Evolutionary conservation across 1,284 basidiomycete species (phyloP).

Genomic region (Coniferiporia weirii): DNA sequence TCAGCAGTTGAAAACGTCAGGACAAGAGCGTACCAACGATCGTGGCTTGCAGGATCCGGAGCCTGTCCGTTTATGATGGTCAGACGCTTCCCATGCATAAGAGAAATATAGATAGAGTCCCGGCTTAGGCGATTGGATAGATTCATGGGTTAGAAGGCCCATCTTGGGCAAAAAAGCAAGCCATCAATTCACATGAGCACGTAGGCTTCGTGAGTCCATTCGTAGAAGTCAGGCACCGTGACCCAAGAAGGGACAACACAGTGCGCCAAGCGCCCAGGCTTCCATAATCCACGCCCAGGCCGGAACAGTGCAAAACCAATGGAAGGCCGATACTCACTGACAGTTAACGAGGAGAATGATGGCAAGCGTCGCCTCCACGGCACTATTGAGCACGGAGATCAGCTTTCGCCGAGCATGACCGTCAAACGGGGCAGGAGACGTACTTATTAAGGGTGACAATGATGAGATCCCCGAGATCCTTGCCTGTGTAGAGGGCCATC

Average conservation of each 20-base stretch:
- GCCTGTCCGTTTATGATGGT: constrained; percentile 22
- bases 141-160: too few relatives aligned
- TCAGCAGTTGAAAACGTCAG: constrained; percentile 10
- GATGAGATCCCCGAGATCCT: constrained; percentile 25
- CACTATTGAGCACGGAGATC: constrained; percentile 22
- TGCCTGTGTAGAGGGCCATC: constrained; percentile 22
- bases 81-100: neutral
- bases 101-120: too few relatives aligned
- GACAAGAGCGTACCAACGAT: constrained; percentile 38
- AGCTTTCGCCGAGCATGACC: neutral
- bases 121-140: too few relatives aligned
- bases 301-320: too few relatives aligned
- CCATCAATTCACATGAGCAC: too few relatives aligned
- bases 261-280: neutral
- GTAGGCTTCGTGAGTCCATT: neutral
- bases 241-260: neutral
- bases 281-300: neutral
- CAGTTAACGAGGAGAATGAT: constrained; percentile 59
- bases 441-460: constrained; percentile 30
- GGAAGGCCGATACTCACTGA: constrained; percentile 48
- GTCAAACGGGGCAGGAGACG: constrained; percentile 1
- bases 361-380: constrained; percentile 58
- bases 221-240: neutral
- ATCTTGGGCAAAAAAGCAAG: too few relatives aligned
- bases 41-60: constrained; percentile 50